phyloP scores from a whole-genome alignment of 2,329 filamentous ascomycete species.

The Colletotrichum nymphaeae region DNA sequence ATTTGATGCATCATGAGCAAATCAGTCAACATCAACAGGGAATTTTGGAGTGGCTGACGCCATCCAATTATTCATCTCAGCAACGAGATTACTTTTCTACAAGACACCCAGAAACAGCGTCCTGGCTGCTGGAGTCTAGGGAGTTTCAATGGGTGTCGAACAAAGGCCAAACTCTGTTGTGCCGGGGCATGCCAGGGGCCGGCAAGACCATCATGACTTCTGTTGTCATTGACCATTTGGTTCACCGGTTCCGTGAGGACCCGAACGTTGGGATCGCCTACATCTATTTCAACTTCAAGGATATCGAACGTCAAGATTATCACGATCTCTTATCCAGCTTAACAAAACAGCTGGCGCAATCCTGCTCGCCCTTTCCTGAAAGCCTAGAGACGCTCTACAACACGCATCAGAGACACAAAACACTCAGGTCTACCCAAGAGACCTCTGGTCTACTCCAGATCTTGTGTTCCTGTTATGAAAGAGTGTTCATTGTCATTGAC shows the following conservation, averaged over 20 bases:
- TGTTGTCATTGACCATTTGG: slow-evolving; percentile 34
- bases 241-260: slow-evolving; percentile 24
- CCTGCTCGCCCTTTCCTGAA: slow-evolving; percentile 38
- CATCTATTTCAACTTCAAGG: slow-evolving; percentile 46
- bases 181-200: slow-evolving; percentile 56
- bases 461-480: background rate
- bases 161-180: slow-evolving; percentile 50
- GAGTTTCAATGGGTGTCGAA: slow-evolving; percentile 39
- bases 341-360: slow-evolving; percentile 46
- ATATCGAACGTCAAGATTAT: slow-evolving; percentile 40
- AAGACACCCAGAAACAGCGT: background rate
- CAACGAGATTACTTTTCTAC: background rate
- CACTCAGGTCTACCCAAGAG: rapidly evolving
- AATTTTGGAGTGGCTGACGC: background rate
- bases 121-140: background rate
- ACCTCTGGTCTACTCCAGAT: background rate
- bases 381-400: background rate
- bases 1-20: background rate
- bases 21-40: background rate
- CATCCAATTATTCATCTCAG: background rate
- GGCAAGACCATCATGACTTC: slow-evolving; percentile 51
- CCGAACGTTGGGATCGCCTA: slow-evolving; percentile 41
- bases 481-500: background rate
- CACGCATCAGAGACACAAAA: rapidly evolving
- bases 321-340: slow-evolving; percentile 42